Evolutionary conservation across 2,329 filamentous ascomycete genomes (phyloP).

Genomic region (Fusarium sp.): DNA sequence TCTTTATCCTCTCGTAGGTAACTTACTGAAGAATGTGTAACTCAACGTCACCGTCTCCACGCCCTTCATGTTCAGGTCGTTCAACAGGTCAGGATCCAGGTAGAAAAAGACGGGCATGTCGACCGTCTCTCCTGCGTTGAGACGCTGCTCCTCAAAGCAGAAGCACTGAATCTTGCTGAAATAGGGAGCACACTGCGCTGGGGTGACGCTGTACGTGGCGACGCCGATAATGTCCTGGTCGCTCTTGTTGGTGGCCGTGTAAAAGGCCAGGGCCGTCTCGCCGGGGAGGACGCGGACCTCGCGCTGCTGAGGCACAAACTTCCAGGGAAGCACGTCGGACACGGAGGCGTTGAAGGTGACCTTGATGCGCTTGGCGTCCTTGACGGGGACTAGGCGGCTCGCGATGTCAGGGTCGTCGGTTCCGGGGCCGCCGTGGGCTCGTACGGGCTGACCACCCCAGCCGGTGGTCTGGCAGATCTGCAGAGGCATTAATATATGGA

Average conservation of each 20-base stretch:
- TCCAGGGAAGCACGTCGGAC: constrained; percentile 96
- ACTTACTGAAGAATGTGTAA: constrained; percentile 98
- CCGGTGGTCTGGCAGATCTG: constrained; percentile 88
- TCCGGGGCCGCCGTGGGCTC: constrained; percentile 72
- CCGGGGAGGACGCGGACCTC: constrained; percentile 96
- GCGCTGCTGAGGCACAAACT: constrained; percentile 95
- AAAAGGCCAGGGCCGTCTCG: constrained; percentile 97
- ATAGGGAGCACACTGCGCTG: constrained; percentile 94
- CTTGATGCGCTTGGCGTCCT: constrained; percentile 83
- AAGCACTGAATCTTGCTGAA: constrained; percentile 99
- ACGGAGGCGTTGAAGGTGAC: constrained; percentile 97
- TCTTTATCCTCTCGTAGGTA: rapidly evolving
- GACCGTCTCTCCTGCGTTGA: constrained; percentile 95
- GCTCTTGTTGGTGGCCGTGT: constrained; percentile 93
- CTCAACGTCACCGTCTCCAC: constrained; percentile 96
- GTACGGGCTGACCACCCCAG: constrained; percentile 93
- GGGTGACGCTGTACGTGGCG: constrained; percentile 96
- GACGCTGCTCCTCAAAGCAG: constrained; percentile 95
- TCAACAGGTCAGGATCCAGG: constrained; percentile 93
- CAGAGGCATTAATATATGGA: neutral
- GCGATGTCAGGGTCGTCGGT: constrained; percentile 74
- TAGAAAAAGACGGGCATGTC: constrained; percentile 99
- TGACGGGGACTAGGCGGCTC: constrained; percentile 83
- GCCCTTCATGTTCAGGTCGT: constrained; percentile 90
- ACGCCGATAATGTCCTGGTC: constrained; percentile 96